A percentile compares a stretch with the other conserved stretches of the same genome.
Evolutionary conservation across 2,329 filamentous ascomycete genomes (phyloP).

Genomic region (Monosporascus cannonballus): DNA sequence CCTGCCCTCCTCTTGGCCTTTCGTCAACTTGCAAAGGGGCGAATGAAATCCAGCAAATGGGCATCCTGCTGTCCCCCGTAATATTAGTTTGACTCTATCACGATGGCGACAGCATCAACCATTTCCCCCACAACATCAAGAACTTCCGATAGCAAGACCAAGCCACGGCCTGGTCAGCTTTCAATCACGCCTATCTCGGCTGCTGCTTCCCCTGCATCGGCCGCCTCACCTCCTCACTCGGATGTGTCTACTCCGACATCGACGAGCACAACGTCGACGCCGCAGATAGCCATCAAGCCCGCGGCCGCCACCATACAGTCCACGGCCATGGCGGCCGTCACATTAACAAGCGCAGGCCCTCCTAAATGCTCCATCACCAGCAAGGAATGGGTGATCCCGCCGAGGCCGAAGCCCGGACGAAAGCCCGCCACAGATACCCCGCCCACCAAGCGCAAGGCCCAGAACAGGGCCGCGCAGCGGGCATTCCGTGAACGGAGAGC

Average conservation of each 20-base stretch:
- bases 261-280: constrained; percentile 4
- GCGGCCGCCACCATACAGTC: constrained; percentile 7
- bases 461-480: constrained; percentile 87
- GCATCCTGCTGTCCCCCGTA: not conserved
- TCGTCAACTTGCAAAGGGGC: not conserved
- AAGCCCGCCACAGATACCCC: constrained; percentile 93
- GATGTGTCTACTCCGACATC: constrained; percentile 20
- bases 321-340: constrained; percentile 42
- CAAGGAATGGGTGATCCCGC: constrained; percentile 82
- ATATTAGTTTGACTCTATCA: not conserved
- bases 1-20: not conserved
- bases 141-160: constrained; percentile 11
- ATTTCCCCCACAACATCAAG: constrained; percentile 11
- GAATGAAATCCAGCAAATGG: constrained; percentile 10
- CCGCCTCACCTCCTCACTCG: constrained; percentile 21
- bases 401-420: constrained; percentile 80
- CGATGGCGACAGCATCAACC: constrained; percentile 6
- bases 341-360: constrained; percentile 34
- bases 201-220: constrained; percentile 21
- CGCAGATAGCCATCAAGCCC: constrained; percentile 24
- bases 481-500: constrained; percentile 85
- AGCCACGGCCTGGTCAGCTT: constrained; percentile 20
- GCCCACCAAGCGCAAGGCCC: constrained; percentile 86
- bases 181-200: constrained; percentile 22
- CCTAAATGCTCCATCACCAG: constrained; percentile 60